These are phyloP conservation scores for Athelia sp. DNA, from an alignment of 1,284 basidiomycete species.

Conservation along the genomic window DNA sequence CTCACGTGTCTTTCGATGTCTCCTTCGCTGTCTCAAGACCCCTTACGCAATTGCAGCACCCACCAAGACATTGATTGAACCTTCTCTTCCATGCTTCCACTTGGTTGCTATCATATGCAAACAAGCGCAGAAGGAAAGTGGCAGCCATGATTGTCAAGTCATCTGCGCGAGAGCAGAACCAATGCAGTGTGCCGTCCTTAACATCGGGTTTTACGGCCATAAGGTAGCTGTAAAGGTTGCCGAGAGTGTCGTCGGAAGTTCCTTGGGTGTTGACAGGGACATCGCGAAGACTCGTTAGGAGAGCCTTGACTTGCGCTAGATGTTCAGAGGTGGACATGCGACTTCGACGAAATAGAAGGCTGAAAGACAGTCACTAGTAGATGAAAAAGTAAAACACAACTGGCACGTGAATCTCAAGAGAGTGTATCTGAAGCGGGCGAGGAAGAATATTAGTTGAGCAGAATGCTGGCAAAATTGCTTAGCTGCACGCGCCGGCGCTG, in stretches of 20 bases:
- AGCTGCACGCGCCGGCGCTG: slow-evolving; percentile 1
- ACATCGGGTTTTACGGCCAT: slow-evolving; percentile 34
- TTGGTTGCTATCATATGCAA: slow-evolving; percentile 64
- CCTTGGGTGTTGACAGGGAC: slow-evolving; percentile 45
- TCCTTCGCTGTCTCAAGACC: slow-evolving; percentile 60
- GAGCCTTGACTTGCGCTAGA: slow-evolving; percentile 32
- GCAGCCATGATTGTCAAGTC: slow-evolving; percentile 55
- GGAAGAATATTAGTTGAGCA: background rate
- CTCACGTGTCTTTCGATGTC: slow-evolving; percentile 64
- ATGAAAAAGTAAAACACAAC: background rate
- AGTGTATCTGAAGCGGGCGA: background rate
- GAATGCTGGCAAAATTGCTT: background rate
- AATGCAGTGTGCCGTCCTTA: slow-evolving; percentile 47
- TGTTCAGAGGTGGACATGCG: slow-evolving; percentile 20
- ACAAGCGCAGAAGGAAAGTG: slow-evolving; percentile 73
- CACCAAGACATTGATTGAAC: slow-evolving; percentile 49
- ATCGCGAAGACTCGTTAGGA: slow-evolving; percentile 50
- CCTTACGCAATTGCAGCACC: slow-evolving; percentile 66
- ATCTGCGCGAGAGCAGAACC: slow-evolving; percentile 65
- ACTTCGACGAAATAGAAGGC: too few species aligned
- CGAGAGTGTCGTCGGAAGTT: slow-evolving; percentile 46
- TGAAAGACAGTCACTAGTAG: too few species aligned
- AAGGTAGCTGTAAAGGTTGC: slow-evolving; percentile 51
- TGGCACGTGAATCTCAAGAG: background rate
- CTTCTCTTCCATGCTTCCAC: slow-evolving; percentile 61